Conservation (phyloP, 2,329 filamentous ascomycete genomes). For the Cercospora sp. region DNA sequence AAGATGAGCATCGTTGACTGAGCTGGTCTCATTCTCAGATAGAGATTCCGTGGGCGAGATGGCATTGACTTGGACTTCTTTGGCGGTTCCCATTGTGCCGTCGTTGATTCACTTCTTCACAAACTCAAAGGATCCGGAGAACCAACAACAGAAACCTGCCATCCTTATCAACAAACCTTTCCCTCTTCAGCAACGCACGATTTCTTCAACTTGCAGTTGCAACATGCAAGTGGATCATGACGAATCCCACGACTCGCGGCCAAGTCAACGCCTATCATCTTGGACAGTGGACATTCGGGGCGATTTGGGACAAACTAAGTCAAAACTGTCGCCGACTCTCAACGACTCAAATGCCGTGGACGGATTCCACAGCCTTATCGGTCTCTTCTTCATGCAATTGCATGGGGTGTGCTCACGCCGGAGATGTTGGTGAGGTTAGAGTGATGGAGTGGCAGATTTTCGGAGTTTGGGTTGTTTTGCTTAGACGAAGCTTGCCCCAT, state of each 20-base stretch:
- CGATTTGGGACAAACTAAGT: too few relatives aligned
- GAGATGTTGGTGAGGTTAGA: conserved; percentile 34
- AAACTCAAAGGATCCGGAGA: not conserved
- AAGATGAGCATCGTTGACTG: not conserved
- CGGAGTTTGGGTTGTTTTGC: not conserved
- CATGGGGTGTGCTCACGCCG: not conserved
- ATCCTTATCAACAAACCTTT: not conserved
- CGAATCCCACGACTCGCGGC: not conserved
- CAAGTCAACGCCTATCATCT: not conserved
- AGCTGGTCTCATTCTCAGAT: not conserved
- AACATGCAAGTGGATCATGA: not conserved
- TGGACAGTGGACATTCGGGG: not conserved
- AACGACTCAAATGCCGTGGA: not conserved
- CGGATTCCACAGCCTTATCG: not conserved
- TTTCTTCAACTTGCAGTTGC: not conserved
- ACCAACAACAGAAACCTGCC: too few relatives aligned
- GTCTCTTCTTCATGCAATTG: not conserved
- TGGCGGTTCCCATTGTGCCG: not conserved
- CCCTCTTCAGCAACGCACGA: not conserved
- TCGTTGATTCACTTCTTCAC: not conserved
- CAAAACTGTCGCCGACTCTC: not conserved
- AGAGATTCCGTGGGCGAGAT: not conserved
- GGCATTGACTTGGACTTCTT: not conserved
- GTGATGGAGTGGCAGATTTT: conserved; percentile 27
- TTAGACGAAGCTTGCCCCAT: not conserved